Evolutionary conservation across 352 stramenopile species (phyloP), one percentile per base, ranked within the genome.

Genomic region (Phytophthora megakarya): DNA sequence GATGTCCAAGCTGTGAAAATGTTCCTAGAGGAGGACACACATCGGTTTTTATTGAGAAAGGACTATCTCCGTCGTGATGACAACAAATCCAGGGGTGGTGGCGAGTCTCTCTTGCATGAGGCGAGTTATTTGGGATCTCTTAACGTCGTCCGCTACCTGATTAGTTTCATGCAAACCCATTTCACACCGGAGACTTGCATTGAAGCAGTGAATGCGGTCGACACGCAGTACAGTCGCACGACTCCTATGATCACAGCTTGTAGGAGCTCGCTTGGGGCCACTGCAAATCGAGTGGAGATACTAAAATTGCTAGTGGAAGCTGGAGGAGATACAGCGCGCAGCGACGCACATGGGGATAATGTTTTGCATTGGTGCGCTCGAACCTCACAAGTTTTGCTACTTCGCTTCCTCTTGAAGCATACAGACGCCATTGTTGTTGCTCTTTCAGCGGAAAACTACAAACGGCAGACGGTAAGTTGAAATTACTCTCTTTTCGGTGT

Each of bases 341-440:
- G 73, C 5, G 84, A 93, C 35, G 67, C 70, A 0, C 76, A 89
- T 54, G 81, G 84, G 0, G 81, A 93, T 58, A 91, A 81, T 18
- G 81, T 65, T 15, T 46, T 93, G 5, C 84, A 93, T 39, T 91
- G 80, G 78, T 89, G 84, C 28, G 81, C 79, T 42, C 78, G 80
- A n/a, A 77, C 49, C 21, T 82, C 78, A 18, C 72, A 73, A 35
- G 59, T 85, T 0, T 53, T 78, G 35, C 45, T 89, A 9, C 62
- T 91, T 2, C 81, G 84, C 28, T 89, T 63, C 42, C 59, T 93
- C 2, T 61, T 93, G 23, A 79, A 77, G 18, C 68, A 85, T 44
- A 90, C 78, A 0, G 80, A 89, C 37, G 84, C 84, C 10, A 61
- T 57, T 4, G 72, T 76, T 2, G 67, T 73, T 33, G 81, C 81